Evolutionary conservation across 2,329 filamentous ascomycete species (phyloP).

Genomic region (Tolypocladium ophioglossoides): DNA sequence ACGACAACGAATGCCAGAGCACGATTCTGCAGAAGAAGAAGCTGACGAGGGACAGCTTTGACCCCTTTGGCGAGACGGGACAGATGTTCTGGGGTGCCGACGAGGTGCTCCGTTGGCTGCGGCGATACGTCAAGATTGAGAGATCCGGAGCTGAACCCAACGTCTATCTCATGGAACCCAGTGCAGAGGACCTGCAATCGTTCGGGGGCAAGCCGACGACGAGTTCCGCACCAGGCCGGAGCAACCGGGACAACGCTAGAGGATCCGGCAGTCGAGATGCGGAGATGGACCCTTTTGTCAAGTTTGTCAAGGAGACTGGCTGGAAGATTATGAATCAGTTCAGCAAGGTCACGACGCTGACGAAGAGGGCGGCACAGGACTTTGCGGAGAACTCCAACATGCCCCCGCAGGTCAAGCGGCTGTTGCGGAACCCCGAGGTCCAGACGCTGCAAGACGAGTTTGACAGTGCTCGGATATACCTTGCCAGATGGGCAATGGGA

Average conservation of each 20-base stretch:
- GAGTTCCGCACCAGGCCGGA: slow-evolving; percentile 17
- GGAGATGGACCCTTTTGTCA: slow-evolving; percentile 85
- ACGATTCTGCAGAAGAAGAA: slow-evolving; percentile 92
- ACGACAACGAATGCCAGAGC: slow-evolving; percentile 92
- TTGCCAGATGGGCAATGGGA: slow-evolving; percentile 96
- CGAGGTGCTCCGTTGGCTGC: slow-evolving; percentile 85
- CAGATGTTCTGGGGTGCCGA: slow-evolving; percentile 97
- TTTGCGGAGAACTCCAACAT: slow-evolving; percentile 84
- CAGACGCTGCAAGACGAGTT: slow-evolving; percentile 95
- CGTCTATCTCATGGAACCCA: slow-evolving; percentile 84
- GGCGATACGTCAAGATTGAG: slow-evolving; percentile 72
- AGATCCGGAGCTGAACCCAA: slow-evolving; percentile 78
- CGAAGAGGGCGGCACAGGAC: slow-evolving; percentile 80
- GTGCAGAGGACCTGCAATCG: slow-evolving; percentile 68
- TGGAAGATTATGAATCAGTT: slow-evolving; percentile 97
- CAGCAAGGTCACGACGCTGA: slow-evolving; percentile 95
- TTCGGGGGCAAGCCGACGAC: slow-evolving; percentile 58
- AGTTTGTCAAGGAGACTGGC: slow-evolving; percentile 85
- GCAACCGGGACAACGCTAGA: slow-evolving; percentile 18
- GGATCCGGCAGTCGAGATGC: slow-evolving; percentile 45
- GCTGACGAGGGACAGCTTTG: slow-evolving; percentile 71
- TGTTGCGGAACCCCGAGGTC: slow-evolving; percentile 87
- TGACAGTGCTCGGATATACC: slow-evolving; percentile 86
- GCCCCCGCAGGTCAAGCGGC: slow-evolving; percentile 73
- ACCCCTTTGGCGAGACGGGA: slow-evolving; percentile 77